Conservation (phyloP, 116 monocot genomes). For the Trichopus zeylanicus region DNA sequence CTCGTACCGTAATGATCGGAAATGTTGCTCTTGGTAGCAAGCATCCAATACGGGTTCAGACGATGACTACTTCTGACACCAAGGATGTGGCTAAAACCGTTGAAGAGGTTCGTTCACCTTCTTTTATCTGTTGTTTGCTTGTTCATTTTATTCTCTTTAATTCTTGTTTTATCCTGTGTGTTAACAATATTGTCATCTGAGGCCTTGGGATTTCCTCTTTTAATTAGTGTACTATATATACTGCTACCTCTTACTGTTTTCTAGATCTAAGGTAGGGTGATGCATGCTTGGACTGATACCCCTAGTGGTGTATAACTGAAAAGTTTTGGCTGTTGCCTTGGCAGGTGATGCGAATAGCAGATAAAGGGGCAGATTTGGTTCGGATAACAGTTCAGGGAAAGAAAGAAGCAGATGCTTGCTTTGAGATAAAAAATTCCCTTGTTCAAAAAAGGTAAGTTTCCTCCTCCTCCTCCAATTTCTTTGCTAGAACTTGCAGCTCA, state of each 20-base stretch:
- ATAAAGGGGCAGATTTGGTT: slow-evolving; percentile 96
- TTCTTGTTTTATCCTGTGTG: background rate
- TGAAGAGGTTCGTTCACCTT: slow-evolving; percentile 56
- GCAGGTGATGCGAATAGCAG: slow-evolving; percentile 99
- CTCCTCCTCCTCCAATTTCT: background rate
- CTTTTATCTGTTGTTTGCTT: background rate
- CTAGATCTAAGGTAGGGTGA: too few relatives aligned
- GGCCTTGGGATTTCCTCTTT: too few relatives aligned
- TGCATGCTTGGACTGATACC: too few relatives aligned
- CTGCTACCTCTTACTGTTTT: too few relatives aligned
- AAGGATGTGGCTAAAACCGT: slow-evolving; percentile 91
- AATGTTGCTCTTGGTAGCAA: slow-evolving; percentile 90
- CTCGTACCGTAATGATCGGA: slow-evolving; percentile 91
- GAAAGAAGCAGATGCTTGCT: slow-evolving; percentile 99
- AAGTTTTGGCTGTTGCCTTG: background rate
- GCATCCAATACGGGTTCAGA: slow-evolving; percentile 88
- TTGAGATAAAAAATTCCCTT: slow-evolving; percentile 94
- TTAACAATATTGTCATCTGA: too few relatives aligned
- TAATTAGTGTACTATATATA: too few relatives aligned
- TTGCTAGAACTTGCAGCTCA: background rate
- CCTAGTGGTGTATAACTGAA: background rate
- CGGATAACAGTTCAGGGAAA: slow-evolving; percentile 98
- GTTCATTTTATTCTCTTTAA: slow-evolving; percentile 1
- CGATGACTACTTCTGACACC: slow-evolving; percentile 98
- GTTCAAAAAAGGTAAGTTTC: slow-evolving; percentile 85